These are phyloP conservation scores for Candida saitoana DNA, from an alignment of 805 yeast species.

Conservation along the genomic window DNA sequence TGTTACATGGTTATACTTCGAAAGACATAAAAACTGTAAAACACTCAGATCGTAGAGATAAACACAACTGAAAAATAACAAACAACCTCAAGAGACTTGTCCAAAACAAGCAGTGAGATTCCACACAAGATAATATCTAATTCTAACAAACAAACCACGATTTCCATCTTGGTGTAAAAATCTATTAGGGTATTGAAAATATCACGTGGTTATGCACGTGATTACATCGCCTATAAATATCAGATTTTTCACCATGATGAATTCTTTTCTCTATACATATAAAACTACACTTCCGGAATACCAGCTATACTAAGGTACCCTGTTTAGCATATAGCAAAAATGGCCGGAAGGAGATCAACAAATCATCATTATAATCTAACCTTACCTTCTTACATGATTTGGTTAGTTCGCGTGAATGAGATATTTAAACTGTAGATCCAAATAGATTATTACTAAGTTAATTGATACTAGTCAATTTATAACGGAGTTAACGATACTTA, in stretches of 20 bases:
- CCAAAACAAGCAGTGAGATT: no score
- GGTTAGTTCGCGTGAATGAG: constrained; percentile 44
- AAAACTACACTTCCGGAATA: constrained; percentile 36
- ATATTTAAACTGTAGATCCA: no score
- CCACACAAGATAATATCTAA: no score
- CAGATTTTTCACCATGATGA: neutral
- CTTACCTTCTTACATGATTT: constrained; percentile 6
- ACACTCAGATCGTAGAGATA: no score
- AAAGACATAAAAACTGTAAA: neutral
- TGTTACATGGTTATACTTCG: neutral
- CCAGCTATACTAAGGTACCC: constrained; percentile 43
- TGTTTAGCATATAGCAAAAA: constrained; percentile 42
- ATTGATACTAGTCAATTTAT: no score
- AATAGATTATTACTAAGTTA: no score
- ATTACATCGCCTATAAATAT: neutral
- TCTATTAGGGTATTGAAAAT: neutral
- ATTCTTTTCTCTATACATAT: constrained; percentile 21
- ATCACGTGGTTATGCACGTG: neutral
- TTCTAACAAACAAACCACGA: no score
- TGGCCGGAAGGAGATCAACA: constrained; percentile 45
- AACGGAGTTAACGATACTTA: no score
- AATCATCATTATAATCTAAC: constrained; percentile 34
- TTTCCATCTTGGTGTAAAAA: no score
- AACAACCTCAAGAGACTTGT: no score
- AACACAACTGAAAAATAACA: no score